phyloP scores from a whole-genome alignment of 1,284 basidiomycete species.

The Sporisorium sorghi region DNA sequence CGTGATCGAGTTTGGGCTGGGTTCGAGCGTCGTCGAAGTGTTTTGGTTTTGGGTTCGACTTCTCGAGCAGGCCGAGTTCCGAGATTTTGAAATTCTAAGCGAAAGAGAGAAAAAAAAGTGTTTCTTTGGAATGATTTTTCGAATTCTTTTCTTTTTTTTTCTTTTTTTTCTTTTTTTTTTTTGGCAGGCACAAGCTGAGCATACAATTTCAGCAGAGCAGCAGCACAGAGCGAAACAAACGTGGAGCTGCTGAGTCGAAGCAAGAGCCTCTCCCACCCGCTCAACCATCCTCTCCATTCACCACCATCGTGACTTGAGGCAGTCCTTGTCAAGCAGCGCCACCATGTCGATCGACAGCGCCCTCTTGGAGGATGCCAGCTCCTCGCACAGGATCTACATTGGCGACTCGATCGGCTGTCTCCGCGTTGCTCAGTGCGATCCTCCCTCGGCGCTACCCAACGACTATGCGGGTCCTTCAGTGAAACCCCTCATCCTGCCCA shows the following conservation, averaged over 20 bases:
- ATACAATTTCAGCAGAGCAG: neutral
- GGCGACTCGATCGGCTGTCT: slow-evolving; percentile 53
- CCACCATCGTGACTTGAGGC: no score
- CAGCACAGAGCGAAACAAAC: neutral
- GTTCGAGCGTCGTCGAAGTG: no score
- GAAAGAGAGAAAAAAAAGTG: neutral
- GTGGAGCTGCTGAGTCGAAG: slow-evolving; percentile 13
- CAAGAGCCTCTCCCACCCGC: neutral
- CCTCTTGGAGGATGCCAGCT: slow-evolving; percentile 31
- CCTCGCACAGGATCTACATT: slow-evolving; percentile 50
- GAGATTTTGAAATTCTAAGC: neutral
- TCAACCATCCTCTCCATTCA: neutral
- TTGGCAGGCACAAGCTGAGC: neutral
- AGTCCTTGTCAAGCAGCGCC: no score
- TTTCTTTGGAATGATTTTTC: slow-evolving; percentile 10
- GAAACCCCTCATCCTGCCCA: slow-evolving; percentile 37
- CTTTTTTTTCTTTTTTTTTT: neutral
- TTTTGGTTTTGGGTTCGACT: no score
- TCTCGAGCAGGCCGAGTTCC: slow-evolving; percentile 15
- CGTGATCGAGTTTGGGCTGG: neutral
- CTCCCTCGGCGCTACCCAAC: slow-evolving; percentile 23
- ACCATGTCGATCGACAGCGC: slow-evolving; percentile 29
- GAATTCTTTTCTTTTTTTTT: no score
- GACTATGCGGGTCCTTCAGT: slow-evolving; percentile 37
- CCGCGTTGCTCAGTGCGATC: slow-evolving; percentile 39